Evolutionary conservation across 305 asterid genomes (phyloP), one percentile per base, ranked within the genome.

Genomic region (Ruellia speciosa): DNA sequence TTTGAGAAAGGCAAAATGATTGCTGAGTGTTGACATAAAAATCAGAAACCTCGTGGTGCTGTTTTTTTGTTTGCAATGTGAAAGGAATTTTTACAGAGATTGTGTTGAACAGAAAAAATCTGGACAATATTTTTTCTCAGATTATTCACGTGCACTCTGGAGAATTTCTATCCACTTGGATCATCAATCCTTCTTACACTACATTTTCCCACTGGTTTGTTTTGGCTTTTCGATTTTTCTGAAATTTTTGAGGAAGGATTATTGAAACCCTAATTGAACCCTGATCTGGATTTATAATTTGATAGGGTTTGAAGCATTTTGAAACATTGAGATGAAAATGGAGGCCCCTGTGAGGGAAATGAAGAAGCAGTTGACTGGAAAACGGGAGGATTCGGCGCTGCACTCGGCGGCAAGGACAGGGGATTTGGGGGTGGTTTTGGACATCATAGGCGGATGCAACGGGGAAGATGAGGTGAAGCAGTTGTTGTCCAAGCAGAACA

Each of bases 331-430:
- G 52, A 17, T 62, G 67, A 51, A 18, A 14, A 70, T 74, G 80
- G 80, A 68, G 43, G 73, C 53, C 58, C 55, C 56, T 18, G 72
- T 35, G 73, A 86, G 79, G 71, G 76, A 77, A 64, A 77, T 81
- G 60, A 74, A 72, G 69, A 86, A 83, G 65, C 90, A 83, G 70
- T 66, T 81, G 40, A 81, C 86, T 0, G 88, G 85, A 9, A 87
- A 84, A 64, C 60, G 85, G 34, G 85, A 81, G 31, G 95, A 87
- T 45, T 71, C 86, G 7, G 74, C 73, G 18, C 60, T 87, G 47
- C 95, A 87, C 68, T 73, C 80, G 18, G 88, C 90, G 6, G 81
- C 78, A 8, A 81, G 95, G 63, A 61, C 80, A 41, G 88, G 82
- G 54, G 62, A 78, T 70, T 57, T 74, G 59, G 81, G 67, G 52